Evolutionary conservation across 2,329 filamentous ascomycete species (phyloP).

Genomic region (Cladophialophora bantiana): DNA sequence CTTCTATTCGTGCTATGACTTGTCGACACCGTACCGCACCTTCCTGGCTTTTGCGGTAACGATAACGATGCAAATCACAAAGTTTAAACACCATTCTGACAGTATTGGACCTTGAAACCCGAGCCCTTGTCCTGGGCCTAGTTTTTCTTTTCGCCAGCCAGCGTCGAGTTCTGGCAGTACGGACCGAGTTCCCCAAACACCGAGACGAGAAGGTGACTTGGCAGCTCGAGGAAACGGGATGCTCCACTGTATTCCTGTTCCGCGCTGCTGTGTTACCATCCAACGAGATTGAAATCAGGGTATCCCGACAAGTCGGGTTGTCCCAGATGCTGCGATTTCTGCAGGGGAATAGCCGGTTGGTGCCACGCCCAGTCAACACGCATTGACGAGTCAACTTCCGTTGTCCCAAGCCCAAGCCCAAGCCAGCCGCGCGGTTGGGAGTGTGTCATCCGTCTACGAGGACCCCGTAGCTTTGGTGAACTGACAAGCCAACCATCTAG

Average conservation of each 20-base stretch:
- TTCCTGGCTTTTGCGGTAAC: neutral
- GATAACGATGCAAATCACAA: neutral
- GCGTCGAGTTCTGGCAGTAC: neutral
- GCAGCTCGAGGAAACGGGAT: neutral
- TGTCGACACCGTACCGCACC: neutral
- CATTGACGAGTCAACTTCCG: neutral
- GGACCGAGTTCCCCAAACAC: neutral
- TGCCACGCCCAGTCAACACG: neutral
- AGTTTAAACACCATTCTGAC: neutral
- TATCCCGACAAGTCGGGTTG: neutral
- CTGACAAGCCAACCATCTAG: neutral
- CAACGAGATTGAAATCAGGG: neutral
- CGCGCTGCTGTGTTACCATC: neutral
- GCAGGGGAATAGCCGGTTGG: neutral
- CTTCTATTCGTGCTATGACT: neutral
- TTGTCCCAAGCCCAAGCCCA: neutral
- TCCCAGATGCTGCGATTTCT: neutral
- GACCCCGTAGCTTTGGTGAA: neutral
- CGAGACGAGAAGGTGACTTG: neutral
- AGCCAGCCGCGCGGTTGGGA: neutral
- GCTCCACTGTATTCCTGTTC: slow-evolving; percentile 8
- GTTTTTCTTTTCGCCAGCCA: neutral
- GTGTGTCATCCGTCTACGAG: neutral
- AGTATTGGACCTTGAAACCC: neutral
- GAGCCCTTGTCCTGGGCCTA: neutral